Conservation (phyloP, 2,329 filamentous ascomycete species). For the Diplodia scrobiculata region DNA sequence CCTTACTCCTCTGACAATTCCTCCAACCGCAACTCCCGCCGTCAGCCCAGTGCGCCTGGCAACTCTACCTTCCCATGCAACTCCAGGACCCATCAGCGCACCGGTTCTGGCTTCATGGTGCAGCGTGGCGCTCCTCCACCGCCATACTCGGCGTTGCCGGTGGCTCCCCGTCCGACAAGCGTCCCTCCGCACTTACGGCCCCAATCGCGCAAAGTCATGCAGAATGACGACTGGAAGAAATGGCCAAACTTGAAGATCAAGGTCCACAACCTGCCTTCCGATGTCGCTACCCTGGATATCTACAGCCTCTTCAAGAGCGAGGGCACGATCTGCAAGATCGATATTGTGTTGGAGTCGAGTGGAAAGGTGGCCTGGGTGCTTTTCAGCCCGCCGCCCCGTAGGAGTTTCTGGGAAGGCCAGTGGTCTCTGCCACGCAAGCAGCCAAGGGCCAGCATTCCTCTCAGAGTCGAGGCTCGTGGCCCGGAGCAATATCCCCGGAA, state of each 20-base stretch:
- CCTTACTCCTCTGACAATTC: not conserved
- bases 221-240: slow-evolving; percentile 2
- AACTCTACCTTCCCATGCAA: not conserved
- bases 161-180: not conserved
- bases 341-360: slow-evolving; percentile 31
- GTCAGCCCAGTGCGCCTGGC: not conserved
- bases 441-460: not conserved
- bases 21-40: not conserved
- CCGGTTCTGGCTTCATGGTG: not conserved
- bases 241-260: slow-evolving; percentile 32
- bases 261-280: slow-evolving; percentile 22
- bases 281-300: slow-evolving; percentile 34
- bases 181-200: not conserved
- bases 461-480: not conserved
- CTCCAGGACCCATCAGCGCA: not conserved
- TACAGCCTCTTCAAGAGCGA: slow-evolving; percentile 31
- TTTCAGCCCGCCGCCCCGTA: slow-evolving; percentile 16
- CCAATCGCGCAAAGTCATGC: not conserved
- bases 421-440: not conserved
- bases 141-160: not conserved
- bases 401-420: not conserved
- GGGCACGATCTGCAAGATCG: slow-evolving; percentile 39
- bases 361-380: not conserved
- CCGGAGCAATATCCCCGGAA: not conserved
- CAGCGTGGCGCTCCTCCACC: not conserved